phyloP scores from a whole-genome alignment of 2,329 filamentous ascomycete species.

The Penicillium sclerotigenum region DNA sequence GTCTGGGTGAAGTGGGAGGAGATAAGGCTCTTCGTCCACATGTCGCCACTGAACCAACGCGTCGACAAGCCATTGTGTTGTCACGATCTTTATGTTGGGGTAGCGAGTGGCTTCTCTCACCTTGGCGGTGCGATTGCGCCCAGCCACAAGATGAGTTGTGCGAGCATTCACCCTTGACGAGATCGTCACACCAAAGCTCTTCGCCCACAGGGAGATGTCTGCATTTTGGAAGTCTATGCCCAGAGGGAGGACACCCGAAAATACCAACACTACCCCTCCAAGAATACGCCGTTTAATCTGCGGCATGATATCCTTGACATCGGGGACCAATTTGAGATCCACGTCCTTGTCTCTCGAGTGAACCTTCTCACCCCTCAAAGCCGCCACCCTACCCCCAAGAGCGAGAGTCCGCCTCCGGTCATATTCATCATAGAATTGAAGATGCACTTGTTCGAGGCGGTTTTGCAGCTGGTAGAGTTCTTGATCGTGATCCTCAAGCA shows the following conservation, averaged over 20 bases:
- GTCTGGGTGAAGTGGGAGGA: constrained; percentile 71
- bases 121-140: constrained; percentile 76
- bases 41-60: constrained; percentile 80
- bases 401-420: constrained; percentile 52
- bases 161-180: constrained; percentile 45
- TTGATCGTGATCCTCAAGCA: constrained; percentile 82
- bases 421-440: constrained; percentile 78
- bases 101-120: constrained; percentile 81
- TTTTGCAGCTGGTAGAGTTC: constrained; percentile 75
- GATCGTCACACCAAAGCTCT: constrained; percentile 72
- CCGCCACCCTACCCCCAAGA: constrained; percentile 48
- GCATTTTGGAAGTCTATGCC: constrained; percentile 74
- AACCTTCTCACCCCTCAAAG: constrained; percentile 50
- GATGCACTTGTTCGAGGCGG: constrained; percentile 72
- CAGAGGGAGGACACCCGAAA: constrained; percentile 85
- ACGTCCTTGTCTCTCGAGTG: constrained; percentile 42
- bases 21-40: constrained; percentile 73
- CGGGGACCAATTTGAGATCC: constrained; percentile 66
- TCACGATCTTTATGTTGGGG: constrained; percentile 82
- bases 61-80: constrained; percentile 82
- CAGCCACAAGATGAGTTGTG: constrained; percentile 53
- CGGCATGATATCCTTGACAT: constrained; percentile 82
- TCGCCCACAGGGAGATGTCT: constrained; percentile 83
- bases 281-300: constrained; percentile 75
- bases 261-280: constrained; percentile 71